These are phyloP conservation scores for Paracoccidioides lutzii DNA, from an alignment of 2,329 filamentous ascomycete species.

Conservation along the genomic window DNA sequence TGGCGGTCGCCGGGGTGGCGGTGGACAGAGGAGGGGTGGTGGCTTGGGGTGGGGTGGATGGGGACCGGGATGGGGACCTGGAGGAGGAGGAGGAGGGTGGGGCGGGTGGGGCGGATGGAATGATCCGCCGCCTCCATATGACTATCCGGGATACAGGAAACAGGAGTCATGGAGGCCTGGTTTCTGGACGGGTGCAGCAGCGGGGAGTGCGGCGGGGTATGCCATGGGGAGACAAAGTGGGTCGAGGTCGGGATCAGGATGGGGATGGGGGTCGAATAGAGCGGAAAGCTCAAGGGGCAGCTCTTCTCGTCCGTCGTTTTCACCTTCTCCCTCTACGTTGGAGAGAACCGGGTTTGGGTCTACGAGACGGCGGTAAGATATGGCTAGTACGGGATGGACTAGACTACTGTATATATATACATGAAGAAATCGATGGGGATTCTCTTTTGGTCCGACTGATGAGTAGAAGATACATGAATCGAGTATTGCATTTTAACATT, in stretches of 20 bases:
- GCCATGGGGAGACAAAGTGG: constrained; percentile 22
- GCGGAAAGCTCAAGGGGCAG: neutral
- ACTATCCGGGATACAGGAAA: constrained; percentile 15
- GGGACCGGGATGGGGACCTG: constrained; percentile 10
- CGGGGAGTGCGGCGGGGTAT: constrained; percentile 33
- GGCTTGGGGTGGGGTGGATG: constrained; percentile 14
- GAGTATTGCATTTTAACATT: too few species aligned
- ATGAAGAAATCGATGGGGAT: neutral
- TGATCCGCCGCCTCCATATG: constrained; percentile 32
- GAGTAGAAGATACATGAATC: too few species aligned
- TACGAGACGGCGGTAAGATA: neutral
- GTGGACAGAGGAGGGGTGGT: constrained; percentile 15
- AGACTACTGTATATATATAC: neutral
- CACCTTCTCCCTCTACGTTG: neutral
- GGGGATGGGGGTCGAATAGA: constrained; percentile 1
- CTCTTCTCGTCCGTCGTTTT: neutral
- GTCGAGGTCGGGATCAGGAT: neutral
- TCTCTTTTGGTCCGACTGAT: neutral
- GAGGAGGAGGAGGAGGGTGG: constrained; percentile 22
- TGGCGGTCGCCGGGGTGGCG: neutral
- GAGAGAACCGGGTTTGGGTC: constrained; percentile 2
- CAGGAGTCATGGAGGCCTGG: constrained; percentile 30
- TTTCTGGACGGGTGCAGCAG: constrained; percentile 35
- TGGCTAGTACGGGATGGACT: neutral
- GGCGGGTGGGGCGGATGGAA: constrained; percentile 16